Evolutionary conservation across 768 basidiomycete genomes (phyloP).

Genomic region (Suillus alpinus): DNA sequence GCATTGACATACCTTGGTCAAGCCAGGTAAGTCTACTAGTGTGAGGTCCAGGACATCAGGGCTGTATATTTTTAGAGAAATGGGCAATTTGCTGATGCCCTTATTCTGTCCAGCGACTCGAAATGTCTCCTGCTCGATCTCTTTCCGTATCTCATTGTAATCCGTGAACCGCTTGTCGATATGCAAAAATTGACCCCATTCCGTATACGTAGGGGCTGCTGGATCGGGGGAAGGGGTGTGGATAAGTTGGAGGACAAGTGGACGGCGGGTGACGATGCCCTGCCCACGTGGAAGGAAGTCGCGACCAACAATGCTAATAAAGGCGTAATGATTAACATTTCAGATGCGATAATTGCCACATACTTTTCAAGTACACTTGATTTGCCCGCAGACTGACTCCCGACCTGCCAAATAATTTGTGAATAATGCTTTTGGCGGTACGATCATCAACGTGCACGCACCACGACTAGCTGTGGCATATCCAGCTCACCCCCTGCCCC

Average conservation of each 20-base stretch:
- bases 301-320: conserved; percentile 82
- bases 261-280: conserved; percentile 95
- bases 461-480: conserved; percentile 89
- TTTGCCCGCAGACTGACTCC: conserved; percentile 95
- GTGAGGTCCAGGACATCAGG: conserved; percentile 95
- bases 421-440: background rate
- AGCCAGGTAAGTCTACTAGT: conserved; percentile 91
- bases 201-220: conserved; percentile 48
- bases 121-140: conserved; percentile 98
- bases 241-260: conserved; percentile 92
- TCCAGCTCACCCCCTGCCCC: conserved; percentile 79
- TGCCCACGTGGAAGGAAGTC: conserved; percentile 86
- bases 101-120: conserved; percentile 98
- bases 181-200: conserved; percentile 98
- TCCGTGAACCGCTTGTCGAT: conserved; percentile 97
- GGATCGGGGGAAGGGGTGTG: conserved; percentile 72
- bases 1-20: conserved; percentile 75
- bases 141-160: conserved; percentile 88
- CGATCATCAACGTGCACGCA: conserved; percentile 38
- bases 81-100: conserved; percentile 94
- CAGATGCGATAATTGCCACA: conserved; percentile 30
- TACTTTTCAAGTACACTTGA: conserved; percentile 96
- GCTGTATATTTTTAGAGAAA: conserved; percentile 93
- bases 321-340: conserved; percentile 3
- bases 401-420: conserved; percentile 55